Base-by-base conservation (phyloP, 345 rosid genomes). In the Isatis tinctoria region DNA sequence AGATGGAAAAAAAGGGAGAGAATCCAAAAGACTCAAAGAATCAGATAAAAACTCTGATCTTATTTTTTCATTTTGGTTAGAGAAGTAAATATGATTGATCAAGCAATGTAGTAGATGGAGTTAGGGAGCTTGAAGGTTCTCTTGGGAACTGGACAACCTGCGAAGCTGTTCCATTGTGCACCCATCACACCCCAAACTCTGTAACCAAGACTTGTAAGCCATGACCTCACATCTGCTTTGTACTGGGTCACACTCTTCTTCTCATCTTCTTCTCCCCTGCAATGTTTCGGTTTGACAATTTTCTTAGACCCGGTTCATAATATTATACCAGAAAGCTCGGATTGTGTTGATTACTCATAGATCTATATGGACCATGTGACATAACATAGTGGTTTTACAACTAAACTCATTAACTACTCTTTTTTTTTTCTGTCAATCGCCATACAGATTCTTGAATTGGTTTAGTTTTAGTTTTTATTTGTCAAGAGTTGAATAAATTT, bases 41-140 rank as follows among this genome's bases (percentile, higher is more conserved):
- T 62, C 65, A 62, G 65, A 76, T 0, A 43, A 12, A 44, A 62
- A 12, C 17, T 43, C 70, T 62, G 79, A 69, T 69, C 64, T 68
- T 75, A 43, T 68, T 51, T 45, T 51, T 68, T 60, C n/a, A n/a
- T n/a, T 10, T 24, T 73, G 4, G 66, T 67, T 37, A 59, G 43
- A 27, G 52, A 40, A 37, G 54, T 49, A 30, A 27, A 60, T 3
- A 69, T 32, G 61, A 40, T 59, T 33, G 54, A 77, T 80, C 44
- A 76, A 4, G 86, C 75, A n/a, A 85, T 24, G 69, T 86, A 88
- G 79, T 92, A 90, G 51, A 88, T 81, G 52, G 97, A 88, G 78
- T 92, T 92, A 24, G 96, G 98, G 18, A 92, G 87, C 87, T 92
- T 92, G 86, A 92, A 92, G 43, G 91, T 84, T 76, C 96, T 86